Conservation (phyloP, 345 rosid species). For the Gossypium herbaceum region DNA sequence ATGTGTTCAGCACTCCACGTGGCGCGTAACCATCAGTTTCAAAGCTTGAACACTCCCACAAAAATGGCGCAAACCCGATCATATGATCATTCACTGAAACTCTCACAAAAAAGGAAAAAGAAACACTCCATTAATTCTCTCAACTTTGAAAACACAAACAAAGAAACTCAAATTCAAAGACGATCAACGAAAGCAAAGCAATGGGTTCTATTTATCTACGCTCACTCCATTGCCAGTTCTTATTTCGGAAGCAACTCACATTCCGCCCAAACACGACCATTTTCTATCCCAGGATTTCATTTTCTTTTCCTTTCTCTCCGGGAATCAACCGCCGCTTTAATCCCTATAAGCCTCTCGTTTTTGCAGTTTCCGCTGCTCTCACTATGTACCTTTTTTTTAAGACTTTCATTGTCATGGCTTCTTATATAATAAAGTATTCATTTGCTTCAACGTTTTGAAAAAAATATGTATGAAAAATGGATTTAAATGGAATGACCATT, state of each 20-base stretch:
- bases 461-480: background rate
- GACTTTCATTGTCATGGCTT: background rate
- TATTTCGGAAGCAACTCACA: constrained; percentile 3
- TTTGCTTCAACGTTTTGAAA: too few species aligned
- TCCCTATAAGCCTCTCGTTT: constrained; percentile 19
- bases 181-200: background rate
- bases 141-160: background rate
- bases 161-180: background rate
- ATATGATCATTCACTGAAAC: background rate
- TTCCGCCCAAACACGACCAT: constrained; percentile 11
- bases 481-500: background rate
- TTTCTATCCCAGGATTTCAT: constrained; percentile 25
- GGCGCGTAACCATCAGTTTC: background rate
- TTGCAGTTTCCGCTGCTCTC: constrained; percentile 40
- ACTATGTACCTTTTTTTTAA: constrained; percentile 30
- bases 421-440: background rate
- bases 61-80: background rate
- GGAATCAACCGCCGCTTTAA: background rate
- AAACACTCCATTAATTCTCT: background rate
- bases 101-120: background rate
- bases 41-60: background rate
- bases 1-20: background rate
- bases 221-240: constrained; percentile 6
- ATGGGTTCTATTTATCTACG: constrained; percentile 30
- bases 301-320: constrained; percentile 16